Evolutionary conservation across 345 rosid species (phyloP).

Genomic region (Corymbia maculata): DNA sequence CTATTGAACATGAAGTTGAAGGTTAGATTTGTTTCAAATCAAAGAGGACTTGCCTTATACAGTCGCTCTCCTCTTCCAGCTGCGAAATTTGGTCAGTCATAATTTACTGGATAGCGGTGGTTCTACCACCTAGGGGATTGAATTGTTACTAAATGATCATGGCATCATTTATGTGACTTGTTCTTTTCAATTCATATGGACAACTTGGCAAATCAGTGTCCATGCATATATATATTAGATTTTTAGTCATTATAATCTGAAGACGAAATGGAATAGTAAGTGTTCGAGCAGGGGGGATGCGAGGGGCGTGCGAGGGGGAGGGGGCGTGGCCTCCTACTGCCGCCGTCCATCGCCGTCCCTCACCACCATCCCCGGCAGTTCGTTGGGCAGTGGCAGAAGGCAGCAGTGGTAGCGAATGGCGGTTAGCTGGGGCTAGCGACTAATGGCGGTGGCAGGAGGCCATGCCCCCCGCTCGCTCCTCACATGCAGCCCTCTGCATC

Average conservation of each 20-base stretch:
- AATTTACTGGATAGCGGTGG: neutral
- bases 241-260: neutral
- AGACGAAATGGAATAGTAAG: too few relatives aligned
- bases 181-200: neutral
- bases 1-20: neutral
- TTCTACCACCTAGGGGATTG: neutral
- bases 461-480: too few relatives aligned
- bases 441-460: too few relatives aligned
- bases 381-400: too few relatives aligned
- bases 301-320: too few relatives aligned
- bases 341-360: too few relatives aligned
- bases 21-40: neutral
- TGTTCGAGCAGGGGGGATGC: too few relatives aligned
- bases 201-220: neutral
- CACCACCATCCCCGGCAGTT: too few relatives aligned
- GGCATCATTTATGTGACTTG: neutral
- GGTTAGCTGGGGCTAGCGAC: too few relatives aligned
- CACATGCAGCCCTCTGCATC: too few relatives aligned
- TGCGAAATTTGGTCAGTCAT: neutral
- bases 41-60: neutral
- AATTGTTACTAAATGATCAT: neutral
- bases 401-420: too few relatives aligned
- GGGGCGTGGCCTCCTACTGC: too few relatives aligned
- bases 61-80: neutral
- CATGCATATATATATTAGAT: neutral